A percentile compares a stretch with the other conserved stretches of the same genome.
These are phyloP conservation scores for Globisporangium solare DNA, from an alignment of 352 stramenopile species.

Conservation along the genomic window DNA sequence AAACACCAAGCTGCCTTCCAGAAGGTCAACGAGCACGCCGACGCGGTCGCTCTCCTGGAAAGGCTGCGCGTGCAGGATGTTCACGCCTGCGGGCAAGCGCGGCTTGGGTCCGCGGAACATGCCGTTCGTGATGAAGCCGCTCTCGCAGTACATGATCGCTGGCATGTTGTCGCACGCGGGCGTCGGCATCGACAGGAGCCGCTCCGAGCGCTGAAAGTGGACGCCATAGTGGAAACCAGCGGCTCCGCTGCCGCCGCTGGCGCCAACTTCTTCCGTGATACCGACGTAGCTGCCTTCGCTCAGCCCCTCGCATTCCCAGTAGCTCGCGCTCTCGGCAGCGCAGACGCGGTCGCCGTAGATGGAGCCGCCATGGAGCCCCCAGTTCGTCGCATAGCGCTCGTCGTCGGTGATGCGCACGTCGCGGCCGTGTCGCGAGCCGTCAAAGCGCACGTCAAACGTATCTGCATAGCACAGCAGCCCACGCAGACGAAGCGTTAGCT, in stretches of 20 bases:
- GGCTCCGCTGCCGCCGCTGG: background rate
- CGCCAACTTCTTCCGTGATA: constrained; percentile 22
- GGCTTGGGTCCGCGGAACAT: constrained; percentile 53
- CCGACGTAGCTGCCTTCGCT: constrained; percentile 60
- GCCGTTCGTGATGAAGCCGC: constrained; percentile 62
- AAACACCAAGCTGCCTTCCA: constrained; percentile 51
- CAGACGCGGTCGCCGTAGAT: constrained; percentile 51
- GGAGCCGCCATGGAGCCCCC: constrained; percentile 33
- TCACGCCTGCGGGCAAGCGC: constrained; percentile 31
- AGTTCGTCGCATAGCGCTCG: constrained; percentile 37
- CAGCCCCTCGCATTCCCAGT: constrained; percentile 65
- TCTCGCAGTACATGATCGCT: constrained; percentile 72
- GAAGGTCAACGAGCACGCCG: constrained; percentile 50
- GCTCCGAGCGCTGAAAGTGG: constrained; percentile 31
- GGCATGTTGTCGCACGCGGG: constrained; percentile 62
- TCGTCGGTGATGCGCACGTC: constrained; percentile 43
- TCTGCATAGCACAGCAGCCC: constrained; percentile 18
- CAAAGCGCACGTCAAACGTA: constrained; percentile 45
- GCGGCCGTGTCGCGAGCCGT: constrained; percentile 26
- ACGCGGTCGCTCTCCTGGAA: constrained; percentile 52
- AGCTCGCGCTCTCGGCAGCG: constrained; percentile 36
- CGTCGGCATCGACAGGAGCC: constrained; percentile 41
- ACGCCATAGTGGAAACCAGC: constrained; percentile 21
- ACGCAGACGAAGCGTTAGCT: background rate
- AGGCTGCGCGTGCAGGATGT: constrained; percentile 37